Base-by-base conservation (phyloP, 352 stramenopile genomes). In the Globisporangium camurandrum region DNA sequence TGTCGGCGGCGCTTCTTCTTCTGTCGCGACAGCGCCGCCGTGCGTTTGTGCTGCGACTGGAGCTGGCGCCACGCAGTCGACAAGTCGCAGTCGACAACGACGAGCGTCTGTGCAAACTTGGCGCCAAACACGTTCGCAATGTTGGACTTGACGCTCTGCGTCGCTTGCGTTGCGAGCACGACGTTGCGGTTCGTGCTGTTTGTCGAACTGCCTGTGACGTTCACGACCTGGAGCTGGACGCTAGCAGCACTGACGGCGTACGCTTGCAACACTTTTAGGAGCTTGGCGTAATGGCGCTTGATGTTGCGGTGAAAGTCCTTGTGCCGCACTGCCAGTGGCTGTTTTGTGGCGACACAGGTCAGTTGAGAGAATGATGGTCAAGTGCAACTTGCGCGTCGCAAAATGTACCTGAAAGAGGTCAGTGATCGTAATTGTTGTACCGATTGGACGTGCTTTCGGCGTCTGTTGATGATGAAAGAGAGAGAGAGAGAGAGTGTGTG, bases 221-320 rank as follows among this genome's bases (percentile, higher is more conserved):
- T 71, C 16, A 64, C 45, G 51, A 80, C 69, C 14, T 59, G 76
- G 33, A 88, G 64, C 48, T 81, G 75, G 22, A 85, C 68, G 36
- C 83, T 77, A 5, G 54, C 56, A 30, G 65, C 75, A 57, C 70
- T 86, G 46, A 88, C 58, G 27, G 74, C 74, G 46, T 86, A 88
- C 2, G 66, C 69, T 37, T 99, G 93, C 54, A 99, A 69, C 19
- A 97, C 62, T 26, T 84, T 84, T 9, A 99, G 73, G 49, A 98
- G 61, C 49, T 94, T 97, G 19, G 73, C 66, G 51, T 95, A 97
- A 55, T 99, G 93, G 27, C 76, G 84, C 63, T 97, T 97, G 33
- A 96, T 93, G 61, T 95, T 88, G n/a, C 84, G 81, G 17, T 85
- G 64, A 52, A 98, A 96, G 52, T 98, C 94, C 14, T 83, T 87